Base-by-base conservation (phyloP, 352 stramenopile species). In the Hyaloperonospora brassicae region DNA sequence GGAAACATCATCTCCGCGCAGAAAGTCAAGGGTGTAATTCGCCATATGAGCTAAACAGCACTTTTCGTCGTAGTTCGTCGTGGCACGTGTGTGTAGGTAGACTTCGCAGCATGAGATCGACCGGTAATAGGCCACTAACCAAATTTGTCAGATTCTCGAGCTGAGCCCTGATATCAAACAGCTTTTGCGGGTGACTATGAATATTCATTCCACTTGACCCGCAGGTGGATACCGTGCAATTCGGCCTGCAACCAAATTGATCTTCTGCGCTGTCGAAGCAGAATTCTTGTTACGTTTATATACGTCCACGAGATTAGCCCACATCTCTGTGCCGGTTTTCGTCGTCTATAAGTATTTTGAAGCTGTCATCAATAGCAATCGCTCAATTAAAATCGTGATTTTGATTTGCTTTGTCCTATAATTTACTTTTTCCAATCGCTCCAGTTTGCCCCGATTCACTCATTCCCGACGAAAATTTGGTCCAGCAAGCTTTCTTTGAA, bases 1-100 rank as follows among this genome's bases (percentile, higher is more conserved):
- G 46, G 41, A 1, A 42, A 4, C n/a, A 51, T 51, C 46, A 51
- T 51, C n/a, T 17, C 42, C 30, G 14, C 46, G n/a, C 13, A 51
- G 11, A 5, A 39, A 8, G 5, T 25, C 17, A 12, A 30, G 7
- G 1, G n/a, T 34, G 17, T 51, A 49, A 9, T 49, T 49, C 4
- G 8, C 43, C 46, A 42, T 51, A 23, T 52, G 45, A 51, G 27
- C 44, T 52, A 22, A 43, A 52, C 1, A 30, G 14, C 14, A 43
- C 30, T 12, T 52, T 52, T 13, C 34, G 31, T 21, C 46, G 14
- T 17, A 34, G 10, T 17, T 52, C 34, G 14, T 43, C 23, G 17
- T 52, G 43, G 17, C 46, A 52, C 10, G 7, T 43, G 9, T 30
- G 46, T 21, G 8, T 5, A 3, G 46, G 46, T 21, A 52, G 21